A percentile compares a stretch with the other conserved stretches of the same genome.
These are phyloP conservation scores for Fusarium sarcochroum DNA, from an alignment of 2,329 filamentous ascomycete genomes.

Conservation along the genomic window DNA sequence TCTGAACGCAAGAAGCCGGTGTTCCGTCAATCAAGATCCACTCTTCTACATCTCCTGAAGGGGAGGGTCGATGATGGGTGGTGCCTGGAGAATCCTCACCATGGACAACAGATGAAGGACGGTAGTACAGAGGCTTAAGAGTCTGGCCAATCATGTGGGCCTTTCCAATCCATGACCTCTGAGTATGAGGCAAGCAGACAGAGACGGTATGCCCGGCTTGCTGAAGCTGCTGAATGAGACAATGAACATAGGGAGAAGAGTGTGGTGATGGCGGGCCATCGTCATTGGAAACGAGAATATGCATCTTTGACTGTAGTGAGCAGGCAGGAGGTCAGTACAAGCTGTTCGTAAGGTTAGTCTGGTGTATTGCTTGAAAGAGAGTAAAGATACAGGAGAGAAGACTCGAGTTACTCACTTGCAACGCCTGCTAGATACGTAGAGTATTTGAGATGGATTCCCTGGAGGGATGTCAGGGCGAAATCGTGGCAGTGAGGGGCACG, in stretches of 20 bases:
- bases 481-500: constrained; percentile 42
- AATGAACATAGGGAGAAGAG: constrained; percentile 85
- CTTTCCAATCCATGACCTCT: constrained; percentile 98
- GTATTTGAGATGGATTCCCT: constrained; percentile 15
- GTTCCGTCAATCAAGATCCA: constrained; percentile 88
- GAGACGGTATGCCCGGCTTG: constrained; percentile 87
- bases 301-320: constrained; percentile 59
- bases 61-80: constrained; percentile 70
- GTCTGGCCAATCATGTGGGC: constrained; percentile 95
- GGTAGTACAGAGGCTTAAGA: constrained; percentile 87
- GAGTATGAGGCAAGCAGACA: constrained; percentile 89
- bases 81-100: constrained; percentile 70
- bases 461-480: constrained; percentile 24
- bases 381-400: background rate
- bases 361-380: background rate
- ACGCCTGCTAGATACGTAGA: constrained; percentile 20
- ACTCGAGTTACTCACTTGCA: constrained; percentile 9
- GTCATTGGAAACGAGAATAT: constrained; percentile 80
- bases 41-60: constrained; percentile 74
- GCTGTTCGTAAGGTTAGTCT: constrained; percentile 9
- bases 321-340: background rate
- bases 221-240: constrained; percentile 78
- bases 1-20: constrained; percentile 85
- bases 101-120: constrained; percentile 63
- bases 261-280: constrained; percentile 84